Base-by-base conservation (phyloP, 2,329 filamentous ascomycete species). In the Fusarium cicatricum region DNA sequence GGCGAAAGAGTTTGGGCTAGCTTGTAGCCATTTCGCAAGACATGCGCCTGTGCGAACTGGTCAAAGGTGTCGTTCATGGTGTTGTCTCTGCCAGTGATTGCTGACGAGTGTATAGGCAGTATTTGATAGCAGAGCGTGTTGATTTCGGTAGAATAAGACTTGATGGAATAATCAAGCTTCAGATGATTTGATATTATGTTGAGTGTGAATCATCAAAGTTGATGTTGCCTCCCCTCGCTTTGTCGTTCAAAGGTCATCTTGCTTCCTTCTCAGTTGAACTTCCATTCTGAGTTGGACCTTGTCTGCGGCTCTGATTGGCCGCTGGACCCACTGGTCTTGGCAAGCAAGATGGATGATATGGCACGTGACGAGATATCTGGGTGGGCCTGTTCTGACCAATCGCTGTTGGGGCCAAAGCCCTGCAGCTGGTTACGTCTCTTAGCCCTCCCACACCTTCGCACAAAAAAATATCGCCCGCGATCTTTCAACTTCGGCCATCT, bases 1-100 rank as follows among this genome's bases (percentile, higher is more conserved):
- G 94, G 93, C 12, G 85, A 89, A 54, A 98, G 79, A 10, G 90
- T 90, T 55, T 85, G 83, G 16, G 92, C 89, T 32, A 98, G 83
- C 42, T 82, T 80, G 67, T 90, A 89, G 56, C 92, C 92, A 71
- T 90, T 85, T 52, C 82, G 80, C 26, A 78, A 74, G 41, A 79
- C 74, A 69, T 92, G 84, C 33, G 91, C 91, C 52, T 84, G 77
- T 50, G 84, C 85, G 72, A 97, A 96, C 55, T 90, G 86, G 36
- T 81, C 78, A 68, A 96, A 90, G 45, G 95, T 78, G 46, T 81
- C 77, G 70, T 93, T 87, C 92, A 96, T 93, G 49, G 62, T 74
- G 14, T 46, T 26, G 52, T 28, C 58, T 49, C 42, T 58, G 23
- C 6, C 38, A 48, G 49, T 40, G 46, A 50, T 55, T 17, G 14